These are phyloP conservation scores for Endocladia muricata DNA, from an alignment of 31 red algal genomes.

Conservation along the genomic window DNA sequence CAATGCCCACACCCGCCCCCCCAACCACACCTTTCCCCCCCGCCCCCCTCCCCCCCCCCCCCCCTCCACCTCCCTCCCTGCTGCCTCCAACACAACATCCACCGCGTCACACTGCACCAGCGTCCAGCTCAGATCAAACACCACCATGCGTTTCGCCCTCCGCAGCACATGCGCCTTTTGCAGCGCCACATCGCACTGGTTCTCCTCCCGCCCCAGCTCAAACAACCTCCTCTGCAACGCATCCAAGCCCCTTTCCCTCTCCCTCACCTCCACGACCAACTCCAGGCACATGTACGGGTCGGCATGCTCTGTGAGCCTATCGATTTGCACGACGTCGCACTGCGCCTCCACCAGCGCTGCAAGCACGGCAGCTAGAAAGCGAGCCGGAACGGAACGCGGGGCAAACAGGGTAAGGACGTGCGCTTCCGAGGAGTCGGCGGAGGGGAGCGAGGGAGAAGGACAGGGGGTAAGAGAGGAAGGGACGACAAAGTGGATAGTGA, in stretches of 20 bases:
- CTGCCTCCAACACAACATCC: slow-evolving; percentile 68
- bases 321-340: slow-evolving; percentile 56
- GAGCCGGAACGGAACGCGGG: slow-evolving; percentile 38
- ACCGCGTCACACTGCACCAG: slow-evolving; percentile 82
- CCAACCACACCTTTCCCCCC: slow-evolving; percentile 4
- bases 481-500: slow-evolving; percentile 66
- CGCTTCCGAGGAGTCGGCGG: not conserved
- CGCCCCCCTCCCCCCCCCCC: not conserved
- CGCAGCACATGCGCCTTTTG: slow-evolving; percentile 63
- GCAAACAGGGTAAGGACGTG: slow-evolving; percentile 74
- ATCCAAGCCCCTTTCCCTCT: not conserved
- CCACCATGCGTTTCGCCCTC: slow-evolving; percentile 92
- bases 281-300: slow-evolving; percentile 69
- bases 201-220: slow-evolving; percentile 52
- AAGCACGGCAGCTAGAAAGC: slow-evolving; percentile 59
- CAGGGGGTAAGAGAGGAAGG: not conserved
- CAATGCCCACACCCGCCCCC: slow-evolving; percentile 1
- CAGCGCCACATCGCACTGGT: slow-evolving; percentile 75
- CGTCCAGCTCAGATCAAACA: slow-evolving; percentile 97
- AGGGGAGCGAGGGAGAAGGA: slow-evolving; percentile 2
- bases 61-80: not conserved
- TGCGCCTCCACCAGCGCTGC: slow-evolving; percentile 27
- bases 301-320: slow-evolving; percentile 55
- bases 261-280: slow-evolving; percentile 37
- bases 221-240: slow-evolving; percentile 49